Evolutionary conservation across 306 rosid species (phyloP), one percentile per base, ranked within the genome.

Genomic region (Acacia melanoxylon): DNA sequence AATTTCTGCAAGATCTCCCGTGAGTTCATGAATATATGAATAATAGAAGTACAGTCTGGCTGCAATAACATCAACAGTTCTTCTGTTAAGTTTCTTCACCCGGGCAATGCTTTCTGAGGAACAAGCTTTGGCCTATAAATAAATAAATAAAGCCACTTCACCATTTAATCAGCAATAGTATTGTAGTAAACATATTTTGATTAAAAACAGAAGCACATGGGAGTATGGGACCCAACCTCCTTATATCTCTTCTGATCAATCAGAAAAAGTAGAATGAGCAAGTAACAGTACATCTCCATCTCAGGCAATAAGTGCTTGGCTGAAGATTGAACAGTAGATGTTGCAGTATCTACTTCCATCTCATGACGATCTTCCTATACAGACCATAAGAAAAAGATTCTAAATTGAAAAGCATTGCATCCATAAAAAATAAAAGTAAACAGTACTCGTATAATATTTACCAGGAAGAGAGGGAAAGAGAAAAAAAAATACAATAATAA

Each of bases 1-100:
- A 68, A 95, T 93, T 86, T 93, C 98, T 61, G 98, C 94, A n/a
- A 95, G 99, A 80, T 95, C 92, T 33, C 93, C 98, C 0, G 97
- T 95, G 82, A 91, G 96, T 77, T 95, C 99, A 76, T 93, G 91
- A 85, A 93, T 89, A 65, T 92, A 89, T 16, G 99, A 95, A 78
- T 95, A 95, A 79, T 93, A 95, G 79, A 92, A 95, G 78, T 87
- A 95, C 27, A 95, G 86, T 80, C 99, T 87, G 54, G 99, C 93
- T 25, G 99, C 97, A 42, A 95, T 84, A 76, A 95, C 97, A 83
- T 95, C 98, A 3, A 93, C 87, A 31, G 99, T 95, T 90, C 98
- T 91, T 81, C 97, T 85, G 82, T 93, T 95, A 35, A 90, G 72
- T 75, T 87, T 95, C 88, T 92, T 95, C 41, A 95, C 67, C 81